These are phyloP conservation scores for Nitzschia sp. DNA, from an alignment of 108 stramenopile species.

Conservation along the genomic window DNA sequence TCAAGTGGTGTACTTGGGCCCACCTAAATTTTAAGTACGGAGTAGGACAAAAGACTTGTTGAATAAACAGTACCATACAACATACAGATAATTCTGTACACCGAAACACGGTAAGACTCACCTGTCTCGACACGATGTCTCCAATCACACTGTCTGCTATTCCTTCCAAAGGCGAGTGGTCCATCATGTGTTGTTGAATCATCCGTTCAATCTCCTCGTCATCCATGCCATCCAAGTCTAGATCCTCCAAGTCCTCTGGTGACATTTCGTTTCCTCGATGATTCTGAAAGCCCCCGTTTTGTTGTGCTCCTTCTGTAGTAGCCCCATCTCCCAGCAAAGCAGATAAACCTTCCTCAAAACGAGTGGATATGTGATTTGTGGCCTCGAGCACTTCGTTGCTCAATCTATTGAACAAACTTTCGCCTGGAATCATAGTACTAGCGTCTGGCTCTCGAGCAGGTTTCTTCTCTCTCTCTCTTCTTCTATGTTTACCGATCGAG, in stretches of 20 bases:
- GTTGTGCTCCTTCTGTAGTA: not conserved
- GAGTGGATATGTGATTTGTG: slow-evolving; percentile 3
- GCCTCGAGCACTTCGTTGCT: slow-evolving; percentile 18
- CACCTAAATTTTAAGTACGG: slow-evolving; percentile 20
- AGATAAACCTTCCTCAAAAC: slow-evolving; percentile 6
- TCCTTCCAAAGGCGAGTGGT: slow-evolving; percentile 67
- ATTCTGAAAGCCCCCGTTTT: not conserved
- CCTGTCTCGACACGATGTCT: slow-evolving; percentile 74
- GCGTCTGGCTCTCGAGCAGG: too few relatives aligned
- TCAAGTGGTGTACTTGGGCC: slow-evolving; percentile 65
- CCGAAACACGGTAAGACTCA: slow-evolving; percentile 13
- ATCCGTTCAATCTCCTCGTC: slow-evolving; percentile 26
- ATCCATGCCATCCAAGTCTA: slow-evolving; percentile 11
- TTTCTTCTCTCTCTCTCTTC: too few relatives aligned
- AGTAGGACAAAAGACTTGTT: not conserved
- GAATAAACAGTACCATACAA: too few relatives aligned
- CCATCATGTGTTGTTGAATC: slow-evolving; percentile 28
- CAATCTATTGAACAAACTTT: not conserved
- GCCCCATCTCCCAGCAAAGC: not conserved
- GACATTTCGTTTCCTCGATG: not conserved
- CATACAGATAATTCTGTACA: slow-evolving; percentile 6
- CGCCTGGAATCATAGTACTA: not conserved
- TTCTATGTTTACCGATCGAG: too few relatives aligned
- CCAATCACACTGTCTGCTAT: slow-evolving; percentile 77
- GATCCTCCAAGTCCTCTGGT: slow-evolving; percentile 5